Conservation (phyloP, 148 eudicot species). For the Silene conica region DNA sequence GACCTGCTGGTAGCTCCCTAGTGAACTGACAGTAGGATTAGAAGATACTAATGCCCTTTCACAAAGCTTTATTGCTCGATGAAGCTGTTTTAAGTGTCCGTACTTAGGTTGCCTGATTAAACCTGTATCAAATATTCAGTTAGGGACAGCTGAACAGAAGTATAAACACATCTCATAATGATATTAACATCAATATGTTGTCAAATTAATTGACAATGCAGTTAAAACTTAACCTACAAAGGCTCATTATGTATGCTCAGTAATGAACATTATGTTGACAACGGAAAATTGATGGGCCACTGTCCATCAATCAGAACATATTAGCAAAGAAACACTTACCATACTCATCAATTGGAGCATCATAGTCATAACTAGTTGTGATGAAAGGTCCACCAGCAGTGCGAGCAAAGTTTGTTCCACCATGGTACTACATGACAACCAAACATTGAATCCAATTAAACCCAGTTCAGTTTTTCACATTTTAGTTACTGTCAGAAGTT, state of each 20-base stretch:
- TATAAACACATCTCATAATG: not conserved
- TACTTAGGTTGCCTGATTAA: slow-evolving; percentile 78
- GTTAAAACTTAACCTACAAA: no score
- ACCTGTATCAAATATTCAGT: slow-evolving; percentile 37
- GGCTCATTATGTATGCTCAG: no score
- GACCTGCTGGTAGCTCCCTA: slow-evolving; percentile 65
- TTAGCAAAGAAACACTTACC: no score
- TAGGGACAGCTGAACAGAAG: not conserved
- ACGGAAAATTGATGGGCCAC: no score
- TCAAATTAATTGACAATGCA: no score
- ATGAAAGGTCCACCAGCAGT: slow-evolving; percentile 88
- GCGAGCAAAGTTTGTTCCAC: slow-evolving; percentile 92
- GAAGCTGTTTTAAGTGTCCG: slow-evolving; percentile 79
- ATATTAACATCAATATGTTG: not conserved
- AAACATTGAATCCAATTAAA: slow-evolving; percentile 10
- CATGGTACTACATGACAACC: slow-evolving; percentile 61
- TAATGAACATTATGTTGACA: no score
- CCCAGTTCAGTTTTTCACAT: not conserved
- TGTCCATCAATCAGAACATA: no score
- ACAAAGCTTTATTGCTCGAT: slow-evolving; percentile 74
- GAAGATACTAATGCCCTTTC: slow-evolving; percentile 66
- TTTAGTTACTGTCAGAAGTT: not conserved
- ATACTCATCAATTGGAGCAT: slow-evolving; percentile 97
- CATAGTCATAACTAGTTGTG: slow-evolving; percentile 92
- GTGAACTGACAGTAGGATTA: slow-evolving; percentile 45